These are phyloP conservation scores for Aspergillus pseudoglaucus DNA, from an alignment of 2,329 filamentous ascomycete genomes.

Conservation along the genomic window DNA sequence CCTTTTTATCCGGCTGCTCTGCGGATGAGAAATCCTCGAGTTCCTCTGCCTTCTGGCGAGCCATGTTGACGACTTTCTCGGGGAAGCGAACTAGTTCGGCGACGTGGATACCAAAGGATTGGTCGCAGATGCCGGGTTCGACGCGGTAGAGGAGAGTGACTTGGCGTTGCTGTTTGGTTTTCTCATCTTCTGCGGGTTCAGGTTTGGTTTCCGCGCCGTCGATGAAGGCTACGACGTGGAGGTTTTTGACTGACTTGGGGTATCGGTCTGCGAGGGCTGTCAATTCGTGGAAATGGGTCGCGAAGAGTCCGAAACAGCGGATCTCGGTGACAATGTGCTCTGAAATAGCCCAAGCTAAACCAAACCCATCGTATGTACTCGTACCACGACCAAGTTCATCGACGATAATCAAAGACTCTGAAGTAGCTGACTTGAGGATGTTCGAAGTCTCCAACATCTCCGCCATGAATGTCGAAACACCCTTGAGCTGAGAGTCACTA, in stretches of 20 bases:
- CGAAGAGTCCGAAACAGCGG: conserved; percentile 87
- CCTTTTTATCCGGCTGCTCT: conserved; percentile 37
- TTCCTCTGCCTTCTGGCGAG: conserved; percentile 97
- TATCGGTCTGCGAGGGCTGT: conserved; percentile 84
- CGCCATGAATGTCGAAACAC: conserved; percentile 98
- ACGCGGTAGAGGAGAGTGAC: conserved; percentile 97
- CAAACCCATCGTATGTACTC: conserved; percentile 96
- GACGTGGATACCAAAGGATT: conserved; percentile 97
- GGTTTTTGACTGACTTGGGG: conserved; percentile 72
- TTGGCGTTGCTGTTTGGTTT: conserved; percentile 59
- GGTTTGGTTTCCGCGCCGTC: conserved; percentile 41
- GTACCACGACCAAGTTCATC: conserved; percentile 95
- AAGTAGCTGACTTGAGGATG: conserved; percentile 92
- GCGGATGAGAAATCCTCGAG: conserved; percentile 72
- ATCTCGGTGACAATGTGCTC: conserved; percentile 97
- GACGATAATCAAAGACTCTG: conserved; percentile 95
- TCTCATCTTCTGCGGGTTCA: conserved; percentile 39
- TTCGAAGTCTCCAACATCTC: conserved; percentile 99
- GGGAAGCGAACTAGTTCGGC: conserved; percentile 95
- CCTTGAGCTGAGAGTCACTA: conserved; percentile 93
- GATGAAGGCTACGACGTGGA: conserved; percentile 95
- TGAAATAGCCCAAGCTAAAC: conserved; percentile 97
- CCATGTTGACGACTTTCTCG: conserved; percentile 96
- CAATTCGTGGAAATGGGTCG: conserved; percentile 96
- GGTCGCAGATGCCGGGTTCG: conserved; percentile 89